Evolutionary conservation across 164 flowering plant species (phyloP).

Genomic region (Berberis vulgaris): DNA sequence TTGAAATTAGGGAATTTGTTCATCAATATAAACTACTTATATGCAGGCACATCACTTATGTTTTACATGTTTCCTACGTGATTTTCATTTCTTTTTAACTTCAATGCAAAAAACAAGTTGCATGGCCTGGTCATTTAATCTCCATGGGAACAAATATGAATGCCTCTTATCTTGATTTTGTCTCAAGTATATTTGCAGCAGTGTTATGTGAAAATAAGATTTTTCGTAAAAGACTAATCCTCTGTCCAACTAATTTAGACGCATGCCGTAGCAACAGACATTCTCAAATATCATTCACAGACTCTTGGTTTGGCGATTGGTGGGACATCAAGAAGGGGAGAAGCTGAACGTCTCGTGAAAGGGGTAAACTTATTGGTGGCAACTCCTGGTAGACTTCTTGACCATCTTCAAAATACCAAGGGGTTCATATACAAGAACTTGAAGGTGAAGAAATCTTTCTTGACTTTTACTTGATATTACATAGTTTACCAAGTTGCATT

Average conservation of each 20-base stretch:
- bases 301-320: conserved; percentile 89
- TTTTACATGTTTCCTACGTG: too few species aligned
- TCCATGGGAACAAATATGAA: too few species aligned
- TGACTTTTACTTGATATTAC: not conserved
- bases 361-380: conserved; percentile 87
- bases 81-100: too few species aligned
- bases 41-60: too few species aligned
- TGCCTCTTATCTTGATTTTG: too few species aligned
- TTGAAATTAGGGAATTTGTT: too few species aligned
- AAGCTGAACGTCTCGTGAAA: conserved; percentile 79
- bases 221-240: not conserved
- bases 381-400: conserved; percentile 95
- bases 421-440: conserved; percentile 76
- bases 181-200: too few species aligned
- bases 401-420: conserved; percentile 88
- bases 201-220: too few species aligned
- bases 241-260: conserved; percentile 37
- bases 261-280: conserved; percentile 89
- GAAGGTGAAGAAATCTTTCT: conserved; percentile 34
- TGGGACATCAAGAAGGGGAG: conserved; percentile 71
- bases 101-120: too few species aligned
- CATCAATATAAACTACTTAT: too few species aligned
- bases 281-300: conserved; percentile 80
- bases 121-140: too few species aligned
- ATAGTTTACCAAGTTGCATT: too few species aligned